Evolutionary conservation across 352 stramenopile genomes (phyloP).

Genomic region (Elongisporangium anandrum): DNA sequence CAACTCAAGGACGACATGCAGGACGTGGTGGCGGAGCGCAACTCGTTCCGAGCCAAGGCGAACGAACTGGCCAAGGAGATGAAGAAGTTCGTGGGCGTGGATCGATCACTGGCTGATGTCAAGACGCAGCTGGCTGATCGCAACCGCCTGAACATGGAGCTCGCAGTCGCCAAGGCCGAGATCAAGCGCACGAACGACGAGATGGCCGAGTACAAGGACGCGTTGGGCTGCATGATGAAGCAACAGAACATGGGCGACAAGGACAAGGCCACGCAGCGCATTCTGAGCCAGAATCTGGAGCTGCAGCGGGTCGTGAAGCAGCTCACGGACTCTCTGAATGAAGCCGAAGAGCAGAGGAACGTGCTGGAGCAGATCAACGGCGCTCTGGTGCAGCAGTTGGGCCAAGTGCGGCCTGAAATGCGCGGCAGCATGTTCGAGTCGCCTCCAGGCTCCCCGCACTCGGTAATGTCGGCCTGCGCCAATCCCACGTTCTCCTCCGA

Average conservation of each 20-base stretch:
- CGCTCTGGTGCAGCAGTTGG: constrained; percentile 60
- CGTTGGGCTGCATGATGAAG: constrained; percentile 38
- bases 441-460: constrained; percentile 26
- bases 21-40: constrained; percentile 43
- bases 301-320: constrained; percentile 71
- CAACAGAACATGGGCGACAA: constrained; percentile 57
- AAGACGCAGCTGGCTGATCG: constrained; percentile 52
- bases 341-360: constrained; percentile 64
- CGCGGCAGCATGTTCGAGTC: constrained; percentile 50
- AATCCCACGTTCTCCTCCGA: constrained; percentile 48
- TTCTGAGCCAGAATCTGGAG: constrained; percentile 60
- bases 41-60: constrained; percentile 50
- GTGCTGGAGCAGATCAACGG: constrained; percentile 75
- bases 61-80: constrained; percentile 54
- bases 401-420: constrained; percentile 45
- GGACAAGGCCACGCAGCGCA: constrained; percentile 54
- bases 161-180: constrained; percentile 50
- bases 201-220: constrained; percentile 52
- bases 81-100: constrained; percentile 41
- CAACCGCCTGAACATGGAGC: constrained; percentile 43
- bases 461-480: constrained; percentile 23
- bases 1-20: constrained; percentile 34
- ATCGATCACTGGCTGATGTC: constrained; percentile 49
- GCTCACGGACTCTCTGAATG: constrained; percentile 64
- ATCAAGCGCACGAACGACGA: constrained; percentile 49